Base-by-base conservation (phyloP, 192 early-diverging fungal species). In the Backusella westeae region DNA sequence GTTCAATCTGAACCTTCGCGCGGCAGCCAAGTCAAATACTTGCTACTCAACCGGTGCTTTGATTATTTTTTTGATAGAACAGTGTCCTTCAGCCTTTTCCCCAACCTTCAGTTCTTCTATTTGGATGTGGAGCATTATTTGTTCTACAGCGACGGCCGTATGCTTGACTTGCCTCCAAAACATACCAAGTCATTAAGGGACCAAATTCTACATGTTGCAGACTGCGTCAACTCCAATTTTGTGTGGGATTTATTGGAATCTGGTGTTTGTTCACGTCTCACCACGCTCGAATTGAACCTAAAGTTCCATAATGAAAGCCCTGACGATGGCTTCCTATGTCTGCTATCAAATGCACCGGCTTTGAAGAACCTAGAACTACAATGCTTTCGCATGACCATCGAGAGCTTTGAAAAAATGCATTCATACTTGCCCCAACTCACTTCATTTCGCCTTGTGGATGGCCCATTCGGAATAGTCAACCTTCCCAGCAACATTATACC, bases 61-160 rank as follows among this genome's bases (percentile, higher is more conserved):
- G 56, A 63, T 63, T 63, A 63, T 29, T 63, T 29, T 0, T 63
- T 63, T 14, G 56, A 63, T 1, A 63, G 23, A 29, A 63, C 23
- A 14, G 56, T 63, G 10, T 10, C 56, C 56, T 63, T 63, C 56
- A 63, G 23, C 56, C 56, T 63, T 14, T 63, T 63, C 23, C 56
- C 56, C 56, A 63, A 63, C 23, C 56, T 63, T 23, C 56, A 29
- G 4, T 63, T 63, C 10, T 63, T 63, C 56, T 63, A 63, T 29
- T 63, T 63, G 56, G 56, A 63, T 12, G 56, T 63, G 23, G 56
- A 63, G 26, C 56, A 63, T 63, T 63, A 63, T 63, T 29, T 63
- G 23, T 63, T 63, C 23, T 63, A 63, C 9, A 63, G 56, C 56
- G 56, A 63, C 56, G 56, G 23, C 10, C 56, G 23, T 12, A 63